phyloP scores from a whole-genome alignment of 305 asterid genomes.

The Coffea humblotiana region DNA sequence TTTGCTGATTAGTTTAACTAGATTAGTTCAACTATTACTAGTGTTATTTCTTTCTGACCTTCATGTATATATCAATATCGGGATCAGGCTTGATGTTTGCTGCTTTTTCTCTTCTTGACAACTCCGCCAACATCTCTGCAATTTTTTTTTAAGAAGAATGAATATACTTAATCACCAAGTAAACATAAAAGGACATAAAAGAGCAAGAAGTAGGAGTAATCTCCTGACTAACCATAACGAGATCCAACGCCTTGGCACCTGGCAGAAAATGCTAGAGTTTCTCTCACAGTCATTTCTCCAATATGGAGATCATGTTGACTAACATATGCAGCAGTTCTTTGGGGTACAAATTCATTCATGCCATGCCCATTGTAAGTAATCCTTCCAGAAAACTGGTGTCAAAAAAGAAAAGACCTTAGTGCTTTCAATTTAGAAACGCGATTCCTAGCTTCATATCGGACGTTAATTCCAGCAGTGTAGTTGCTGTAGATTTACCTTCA shows the following conservation, averaged over 20 bases:
- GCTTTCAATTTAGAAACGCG: neutral
- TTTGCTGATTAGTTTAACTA: neutral
- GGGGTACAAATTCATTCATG: constrained; percentile 71
- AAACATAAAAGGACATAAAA: neutral
- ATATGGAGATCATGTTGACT: constrained; percentile 78
- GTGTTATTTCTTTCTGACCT: constrained; percentile 41
- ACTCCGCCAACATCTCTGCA: constrained; percentile 80
- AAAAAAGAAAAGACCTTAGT: neutral
- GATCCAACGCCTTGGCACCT: constrained; percentile 91
- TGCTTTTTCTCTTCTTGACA: constrained; percentile 80
- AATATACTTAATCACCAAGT: neutral
- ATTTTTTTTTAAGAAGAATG: constrained; percentile 22
- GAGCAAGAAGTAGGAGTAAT: neutral
- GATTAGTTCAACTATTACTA: neutral
- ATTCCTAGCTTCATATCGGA: neutral
- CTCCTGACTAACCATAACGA: constrained; percentile 60
- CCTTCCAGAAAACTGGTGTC: constrained; percentile 52
- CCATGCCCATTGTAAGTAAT: constrained; percentile 76
- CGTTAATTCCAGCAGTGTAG: neutral
- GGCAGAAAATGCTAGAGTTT: constrained; percentile 78
- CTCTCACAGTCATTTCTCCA: constrained; percentile 88
- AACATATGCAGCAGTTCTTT: constrained; percentile 72
- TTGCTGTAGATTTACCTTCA: constrained; percentile 41
- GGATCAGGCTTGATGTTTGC: constrained; percentile 82
- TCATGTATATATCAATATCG: constrained; percentile 78